phyloP scores from a whole-genome alignment of 179 eudicot species.

The Beta corolliflora region DNA sequence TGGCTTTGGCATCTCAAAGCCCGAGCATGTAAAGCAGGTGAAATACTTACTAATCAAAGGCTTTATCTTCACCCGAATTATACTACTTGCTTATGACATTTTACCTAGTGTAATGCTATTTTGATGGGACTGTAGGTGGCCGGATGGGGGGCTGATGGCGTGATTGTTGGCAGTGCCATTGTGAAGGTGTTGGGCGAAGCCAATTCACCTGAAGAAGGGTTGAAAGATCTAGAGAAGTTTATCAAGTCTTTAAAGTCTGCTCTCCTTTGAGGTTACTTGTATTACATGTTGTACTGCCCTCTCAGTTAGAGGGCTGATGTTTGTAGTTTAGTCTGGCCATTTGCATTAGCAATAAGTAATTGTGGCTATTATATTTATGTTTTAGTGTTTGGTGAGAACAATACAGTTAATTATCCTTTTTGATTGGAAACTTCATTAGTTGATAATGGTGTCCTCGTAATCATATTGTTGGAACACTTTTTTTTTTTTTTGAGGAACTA shows the following conservation, averaged over 20 bases:
- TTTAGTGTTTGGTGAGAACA: not conserved
- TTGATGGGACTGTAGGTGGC: constrained; percentile 52
- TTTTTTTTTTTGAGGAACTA: no score
- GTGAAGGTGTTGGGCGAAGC: constrained; percentile 79
- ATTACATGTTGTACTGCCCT: constrained; percentile 1
- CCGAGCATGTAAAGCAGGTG: constrained; percentile 94
- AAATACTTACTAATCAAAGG: not conserved
- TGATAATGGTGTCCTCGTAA: not conserved
- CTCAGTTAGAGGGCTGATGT: not conserved
- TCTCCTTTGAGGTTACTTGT: constrained; percentile 34
- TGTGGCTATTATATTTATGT: not conserved
- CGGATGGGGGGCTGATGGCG: constrained; percentile 98
- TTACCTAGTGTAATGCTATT: not conserved
- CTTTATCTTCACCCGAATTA: not conserved
- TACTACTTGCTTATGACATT: not conserved
- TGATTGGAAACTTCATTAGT: not conserved
- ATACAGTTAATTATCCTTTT: not conserved
- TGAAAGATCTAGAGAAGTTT: constrained; percentile 67
- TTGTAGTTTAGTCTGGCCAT: constrained; percentile 1
- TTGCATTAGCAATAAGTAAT: constrained; percentile 1
- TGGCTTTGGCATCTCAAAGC: constrained; percentile 91
- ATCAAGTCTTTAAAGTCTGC: constrained; percentile 68
- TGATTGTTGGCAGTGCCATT: constrained; percentile 92
- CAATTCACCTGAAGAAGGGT: constrained; percentile 78
- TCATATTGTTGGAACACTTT: not conserved